Evolutionary conservation across 768 basidiomycete genomes (phyloP).

Genomic region (Hericium alpestre): DNA sequence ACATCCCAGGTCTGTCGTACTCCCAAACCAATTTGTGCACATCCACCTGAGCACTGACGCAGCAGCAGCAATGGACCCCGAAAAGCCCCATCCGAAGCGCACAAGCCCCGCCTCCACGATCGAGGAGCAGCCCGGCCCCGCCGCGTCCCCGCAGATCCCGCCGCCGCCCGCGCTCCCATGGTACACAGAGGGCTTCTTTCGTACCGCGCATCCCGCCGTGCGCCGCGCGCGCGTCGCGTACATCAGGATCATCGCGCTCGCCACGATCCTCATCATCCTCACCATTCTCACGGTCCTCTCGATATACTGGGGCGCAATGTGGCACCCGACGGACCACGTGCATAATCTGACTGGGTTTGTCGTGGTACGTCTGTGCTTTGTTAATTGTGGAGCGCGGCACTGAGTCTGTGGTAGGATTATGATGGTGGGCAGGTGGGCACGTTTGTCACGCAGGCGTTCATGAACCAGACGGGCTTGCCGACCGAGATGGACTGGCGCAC

Average conservation of each 20-base stretch:
- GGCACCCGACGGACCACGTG: slow-evolving; percentile 28
- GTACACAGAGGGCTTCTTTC: slow-evolving; percentile 12
- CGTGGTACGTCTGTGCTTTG: slow-evolving; percentile 26
- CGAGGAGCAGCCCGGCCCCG: too few relatives aligned
- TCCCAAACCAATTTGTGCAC: too few relatives aligned
- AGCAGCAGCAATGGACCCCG: too few relatives aligned
- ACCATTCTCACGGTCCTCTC: slow-evolving; percentile 38
- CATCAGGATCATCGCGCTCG: slow-evolving; percentile 28
- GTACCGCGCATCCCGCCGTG: slow-evolving; percentile 10
- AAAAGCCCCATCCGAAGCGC: too few relatives aligned
- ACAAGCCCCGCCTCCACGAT: too few relatives aligned
- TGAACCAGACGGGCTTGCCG: slow-evolving; percentile 17
- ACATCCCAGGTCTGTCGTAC: too few relatives aligned
- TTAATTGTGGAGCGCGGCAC: slow-evolving; percentile 14
- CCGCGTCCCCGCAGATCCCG: too few relatives aligned
- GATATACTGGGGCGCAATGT: slow-evolving; percentile 53
- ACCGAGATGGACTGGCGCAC: slow-evolving; percentile 36
- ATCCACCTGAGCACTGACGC: too few relatives aligned
- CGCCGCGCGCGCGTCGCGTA: slow-evolving; percentile 27
- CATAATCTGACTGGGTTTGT: slow-evolving; percentile 44
- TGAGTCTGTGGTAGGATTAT: slow-evolving; percentile 36
- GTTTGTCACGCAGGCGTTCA: slow-evolving; percentile 30
- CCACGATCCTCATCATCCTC: slow-evolving; percentile 24
- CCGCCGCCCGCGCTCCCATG: slow-evolving; percentile 1
- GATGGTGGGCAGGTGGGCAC: slow-evolving; percentile 45